phyloP scores from a whole-genome alignment of 2,329 filamentous ascomycete genomes.

The Stenocarpella maydis region DNA sequence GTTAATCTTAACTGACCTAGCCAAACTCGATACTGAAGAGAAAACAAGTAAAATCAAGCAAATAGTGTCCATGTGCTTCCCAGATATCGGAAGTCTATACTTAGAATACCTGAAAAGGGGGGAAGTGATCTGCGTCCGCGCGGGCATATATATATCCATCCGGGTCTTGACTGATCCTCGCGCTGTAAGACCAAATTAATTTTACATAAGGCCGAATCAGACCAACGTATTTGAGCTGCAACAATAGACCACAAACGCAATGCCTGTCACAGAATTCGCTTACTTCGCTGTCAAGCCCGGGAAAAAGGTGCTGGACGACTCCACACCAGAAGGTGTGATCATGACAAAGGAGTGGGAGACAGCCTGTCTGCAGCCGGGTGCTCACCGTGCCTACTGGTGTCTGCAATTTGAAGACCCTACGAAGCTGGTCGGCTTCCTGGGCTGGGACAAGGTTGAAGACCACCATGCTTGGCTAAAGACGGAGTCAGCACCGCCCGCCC shows the following conservation, averaged over 20 bases:
- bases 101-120: neutral
- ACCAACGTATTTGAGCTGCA: neutral
- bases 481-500: neutral
- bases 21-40: too few relatives aligned
- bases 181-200: neutral
- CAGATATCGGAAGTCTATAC: neutral
- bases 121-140: neutral
- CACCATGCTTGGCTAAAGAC: neutral
- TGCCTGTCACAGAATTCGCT: neutral
- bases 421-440: neutral
- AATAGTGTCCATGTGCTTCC: neutral
- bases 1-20: too few relatives aligned
- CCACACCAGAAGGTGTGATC: neutral
- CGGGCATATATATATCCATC: neutral
- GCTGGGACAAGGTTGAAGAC: neutral
- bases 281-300: neutral
- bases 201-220: too few relatives aligned
- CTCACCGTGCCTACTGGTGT: neutral
- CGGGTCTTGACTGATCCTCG: neutral
- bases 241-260: neutral
- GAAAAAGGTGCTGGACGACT: neutral
- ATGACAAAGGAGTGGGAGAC: neutral
- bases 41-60: too few relatives aligned
- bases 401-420: neutral
- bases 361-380: neutral